A percentile compares a stretch with the other conserved stretches of the same genome.
These are phyloP conservation scores for Daldinia vernicosa DNA, from an alignment of 495 filamentous ascomycete species.

Conservation along the genomic window DNA sequence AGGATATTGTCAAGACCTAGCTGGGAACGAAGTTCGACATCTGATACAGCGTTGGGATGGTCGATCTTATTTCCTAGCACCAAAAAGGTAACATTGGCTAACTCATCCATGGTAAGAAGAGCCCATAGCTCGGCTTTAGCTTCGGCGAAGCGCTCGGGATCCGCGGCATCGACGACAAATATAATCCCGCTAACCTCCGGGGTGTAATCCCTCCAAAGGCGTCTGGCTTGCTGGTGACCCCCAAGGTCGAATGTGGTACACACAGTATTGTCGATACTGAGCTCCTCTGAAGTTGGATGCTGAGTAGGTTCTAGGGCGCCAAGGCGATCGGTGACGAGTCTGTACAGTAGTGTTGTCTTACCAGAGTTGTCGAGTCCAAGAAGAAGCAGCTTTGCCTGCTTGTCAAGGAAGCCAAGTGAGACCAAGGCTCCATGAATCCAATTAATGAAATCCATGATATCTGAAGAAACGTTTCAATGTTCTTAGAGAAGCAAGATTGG, in stretches of 20 bases:
- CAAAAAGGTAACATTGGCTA: background rate
- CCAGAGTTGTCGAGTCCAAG: background rate
- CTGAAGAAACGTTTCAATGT: background rate
- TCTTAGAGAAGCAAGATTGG: background rate
- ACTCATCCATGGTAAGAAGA: background rate
- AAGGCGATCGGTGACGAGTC: background rate
- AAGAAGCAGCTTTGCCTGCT: background rate
- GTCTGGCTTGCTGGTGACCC: background rate
- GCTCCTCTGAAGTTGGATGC: background rate
- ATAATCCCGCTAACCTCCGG: background rate
- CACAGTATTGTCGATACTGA: background rate
- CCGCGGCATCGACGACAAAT: background rate
- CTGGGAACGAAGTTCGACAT: background rate
- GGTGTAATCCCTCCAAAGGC: background rate
- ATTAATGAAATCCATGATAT: background rate
- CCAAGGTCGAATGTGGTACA: background rate
- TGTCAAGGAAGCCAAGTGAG: background rate
- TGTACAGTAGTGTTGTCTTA: background rate
- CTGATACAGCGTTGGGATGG: background rate
- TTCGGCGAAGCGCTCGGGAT: background rate
- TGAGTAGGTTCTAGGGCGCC: background rate
- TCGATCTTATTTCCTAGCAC: background rate
- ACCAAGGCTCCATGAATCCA: background rate
- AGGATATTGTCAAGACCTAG: background rate
- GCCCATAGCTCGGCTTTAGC: background rate